Evolutionary conservation across 306 rosid genomes (phyloP).

Genomic region (Acacia crassicarpa): DNA sequence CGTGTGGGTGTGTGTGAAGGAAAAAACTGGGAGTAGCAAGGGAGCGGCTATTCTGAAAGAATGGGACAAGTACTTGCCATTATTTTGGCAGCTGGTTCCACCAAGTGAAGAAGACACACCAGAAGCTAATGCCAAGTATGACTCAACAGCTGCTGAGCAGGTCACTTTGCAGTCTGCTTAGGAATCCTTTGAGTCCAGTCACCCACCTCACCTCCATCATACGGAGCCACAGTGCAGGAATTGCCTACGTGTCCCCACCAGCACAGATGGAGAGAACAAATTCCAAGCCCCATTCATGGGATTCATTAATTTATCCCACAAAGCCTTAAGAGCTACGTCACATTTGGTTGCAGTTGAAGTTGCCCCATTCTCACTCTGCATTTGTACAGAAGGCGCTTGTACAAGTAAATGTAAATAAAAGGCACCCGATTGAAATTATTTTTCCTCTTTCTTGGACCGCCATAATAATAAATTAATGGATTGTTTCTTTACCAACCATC

Average conservation of each 20-base stretch:
- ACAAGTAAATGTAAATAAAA: conserved; percentile 49
- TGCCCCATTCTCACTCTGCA: conserved; percentile 26
- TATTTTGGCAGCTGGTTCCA: conserved; percentile 98
- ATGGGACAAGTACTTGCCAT: conserved; percentile 79
- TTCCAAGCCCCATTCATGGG: conserved; percentile 20
- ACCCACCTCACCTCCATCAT: not conserved
- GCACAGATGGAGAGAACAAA: not conserved
- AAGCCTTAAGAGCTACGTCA: conserved; percentile 1
- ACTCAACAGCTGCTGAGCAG: conserved; percentile 56
- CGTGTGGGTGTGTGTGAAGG: conserved; percentile 48
- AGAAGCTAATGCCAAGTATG: conserved; percentile 79
- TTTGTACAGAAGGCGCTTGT: conserved; percentile 49
- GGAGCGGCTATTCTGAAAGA: conserved; percentile 80
- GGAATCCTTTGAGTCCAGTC: conserved; percentile 1
- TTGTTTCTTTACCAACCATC: not conserved
- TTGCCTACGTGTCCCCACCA: conserved; percentile 22
- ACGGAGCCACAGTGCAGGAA: conserved; percentile 37
- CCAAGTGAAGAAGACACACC: conserved; percentile 99
- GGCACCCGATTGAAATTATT: conserved; percentile 29
- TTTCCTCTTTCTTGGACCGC: conserved; percentile 26
- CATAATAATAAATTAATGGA: conserved; percentile 28
- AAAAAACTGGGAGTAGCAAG: conserved; percentile 88
- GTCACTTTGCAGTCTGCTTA: conserved; percentile 81
- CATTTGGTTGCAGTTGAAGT: conserved; percentile 27
- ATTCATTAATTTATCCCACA: not conserved